A percentile compares a stretch with the other conserved stretches of the same genome.
These are phyloP conservation scores for Globisporangium perplexum DNA, from an alignment of 352 stramenopile genomes.

Conservation along the genomic window DNA sequence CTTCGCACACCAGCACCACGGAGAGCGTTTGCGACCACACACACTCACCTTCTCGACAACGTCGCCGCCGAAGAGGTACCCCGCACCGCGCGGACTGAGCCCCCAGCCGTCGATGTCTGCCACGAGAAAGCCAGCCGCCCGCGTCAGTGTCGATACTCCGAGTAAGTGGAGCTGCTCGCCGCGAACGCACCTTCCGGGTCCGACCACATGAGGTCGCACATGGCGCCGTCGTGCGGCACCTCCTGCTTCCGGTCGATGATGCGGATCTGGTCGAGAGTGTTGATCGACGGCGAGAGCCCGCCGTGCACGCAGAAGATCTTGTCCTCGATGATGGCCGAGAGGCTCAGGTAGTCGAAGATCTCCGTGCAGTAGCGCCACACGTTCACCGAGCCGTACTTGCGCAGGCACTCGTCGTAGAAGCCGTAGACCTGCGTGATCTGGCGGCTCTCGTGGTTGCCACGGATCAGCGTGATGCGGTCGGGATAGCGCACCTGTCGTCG, in stretches of 20 bases:
- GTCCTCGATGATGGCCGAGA: constrained; percentile 98
- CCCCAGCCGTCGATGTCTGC: constrained; percentile 98
- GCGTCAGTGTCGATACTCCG: not conserved
- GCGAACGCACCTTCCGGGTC: constrained; percentile 85
- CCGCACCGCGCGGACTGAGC: constrained; percentile 94
- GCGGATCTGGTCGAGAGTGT: constrained; percentile 87
- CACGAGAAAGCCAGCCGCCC: constrained; percentile 18
- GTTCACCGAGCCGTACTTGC: constrained; percentile 99
- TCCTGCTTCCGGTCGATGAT: constrained; percentile 98
- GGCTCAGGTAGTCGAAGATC: constrained; percentile 99
- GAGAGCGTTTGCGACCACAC: too few relatives aligned
- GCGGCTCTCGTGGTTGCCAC: constrained; percentile 94
- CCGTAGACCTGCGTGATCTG: constrained; percentile 97
- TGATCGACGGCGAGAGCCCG: constrained; percentile 92
- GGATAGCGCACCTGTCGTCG: constrained; percentile 91
- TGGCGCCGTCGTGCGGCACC: constrained; percentile 97
- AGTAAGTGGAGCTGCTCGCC: too few relatives aligned
- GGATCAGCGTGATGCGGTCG: constrained; percentile 98
- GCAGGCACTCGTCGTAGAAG: constrained; percentile 98
- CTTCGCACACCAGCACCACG: too few relatives aligned
- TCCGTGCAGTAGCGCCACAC: constrained; percentile 99
- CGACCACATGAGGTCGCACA: constrained; percentile 98
- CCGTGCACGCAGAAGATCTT: constrained; percentile 99
- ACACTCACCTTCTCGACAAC: constrained; percentile 92
- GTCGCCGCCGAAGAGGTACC: constrained; percentile 98